phyloP scores from a whole-genome alignment of 129 eudicot genomes.

The Helichrysum umbraculigerum region DNA sequence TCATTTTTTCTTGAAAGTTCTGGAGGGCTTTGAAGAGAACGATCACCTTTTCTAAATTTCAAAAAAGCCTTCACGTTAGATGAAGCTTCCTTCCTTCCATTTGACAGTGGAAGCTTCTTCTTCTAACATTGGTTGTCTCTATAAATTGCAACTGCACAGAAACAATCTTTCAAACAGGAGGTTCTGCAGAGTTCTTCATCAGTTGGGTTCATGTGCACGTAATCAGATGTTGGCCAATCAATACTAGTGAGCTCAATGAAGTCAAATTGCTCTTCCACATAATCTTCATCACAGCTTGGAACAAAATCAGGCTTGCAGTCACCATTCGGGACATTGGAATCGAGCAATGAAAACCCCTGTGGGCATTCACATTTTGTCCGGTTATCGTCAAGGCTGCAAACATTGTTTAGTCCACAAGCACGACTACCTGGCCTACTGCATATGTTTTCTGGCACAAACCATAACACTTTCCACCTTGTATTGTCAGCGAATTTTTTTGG shows the following conservation, averaged over 20 bases:
- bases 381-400: conserved; percentile 34
- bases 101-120: conserved; percentile 38
- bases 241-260: conserved; percentile 20
- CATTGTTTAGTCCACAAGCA: conserved; percentile 54
- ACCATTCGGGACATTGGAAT: conserved; percentile 36
- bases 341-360: conserved; percentile 33
- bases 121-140: conserved; percentile 46
- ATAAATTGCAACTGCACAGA: conserved; percentile 52
- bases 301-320: conserved; percentile 43
- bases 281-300: conserved; percentile 28
- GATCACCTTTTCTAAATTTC: too few species aligned
- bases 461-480: conserved; percentile 14
- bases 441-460: background rate
- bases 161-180: conserved; percentile 46
- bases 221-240: conserved; percentile 52
- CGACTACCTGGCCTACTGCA: background rate
- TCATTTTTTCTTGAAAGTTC: too few species aligned
- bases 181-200: conserved; percentile 20
- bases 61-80: too few species aligned
- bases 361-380: conserved; percentile 56
- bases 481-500: conserved; percentile 24
- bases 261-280: background rate
- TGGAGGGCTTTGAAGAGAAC: too few species aligned
- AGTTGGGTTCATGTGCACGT: conserved; percentile 18
- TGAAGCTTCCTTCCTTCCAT: conserved; percentile 17